A percentile compares a stretch with the other conserved stretches of the same genome.
These are phyloP conservation scores for Carnegiea gigantea DNA, from an alignment of 179 eudicot genomes.

Conservation along the genomic window DNA sequence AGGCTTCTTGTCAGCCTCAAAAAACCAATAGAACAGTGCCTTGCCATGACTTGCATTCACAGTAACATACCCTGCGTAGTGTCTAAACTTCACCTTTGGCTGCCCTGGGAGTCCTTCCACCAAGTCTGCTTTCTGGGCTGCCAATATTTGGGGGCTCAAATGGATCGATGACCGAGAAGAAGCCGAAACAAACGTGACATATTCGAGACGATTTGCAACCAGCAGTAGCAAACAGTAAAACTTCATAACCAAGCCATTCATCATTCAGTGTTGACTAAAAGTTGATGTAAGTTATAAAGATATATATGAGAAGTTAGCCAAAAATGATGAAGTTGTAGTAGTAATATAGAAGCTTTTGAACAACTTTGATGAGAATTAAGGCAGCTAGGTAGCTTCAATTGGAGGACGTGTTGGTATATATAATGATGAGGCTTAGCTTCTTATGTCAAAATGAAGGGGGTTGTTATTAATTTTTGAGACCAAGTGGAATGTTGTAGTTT, in stretches of 20 bases:
- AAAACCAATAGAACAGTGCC: constrained; percentile 9
- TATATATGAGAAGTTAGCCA: neutral
- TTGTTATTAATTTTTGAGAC: constrained; percentile 13
- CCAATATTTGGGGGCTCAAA: constrained; percentile 28
- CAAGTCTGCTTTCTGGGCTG: constrained; percentile 50
- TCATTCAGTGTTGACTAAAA: neutral
- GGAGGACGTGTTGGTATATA: constrained; percentile 20
- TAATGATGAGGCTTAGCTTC: constrained; percentile 18
- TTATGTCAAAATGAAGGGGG: neutral
- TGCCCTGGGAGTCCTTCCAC: constrained; percentile 8
- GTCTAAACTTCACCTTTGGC: constrained; percentile 4
- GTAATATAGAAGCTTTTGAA: neutral
- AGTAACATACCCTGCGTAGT: neutral
- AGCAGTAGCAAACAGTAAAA: neutral
- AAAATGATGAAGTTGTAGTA: neutral
- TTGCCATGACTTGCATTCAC: constrained; percentile 6
- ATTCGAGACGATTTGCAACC: neutral
- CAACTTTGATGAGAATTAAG: neutral
- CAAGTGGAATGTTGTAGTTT: constrained; percentile 30
- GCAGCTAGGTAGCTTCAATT: neutral
- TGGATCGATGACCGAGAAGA: neutral
- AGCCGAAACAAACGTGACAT: neutral
- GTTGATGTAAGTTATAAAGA: neutral
- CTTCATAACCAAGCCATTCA: neutral
- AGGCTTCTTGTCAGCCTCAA: constrained; percentile 7